Percentiles rank a stretch among this genome's conserved stretches.
phyloP scores from a whole-genome alignment of 2,329 filamentous ascomycete genomes.

The Cercospora sp. region DNA sequence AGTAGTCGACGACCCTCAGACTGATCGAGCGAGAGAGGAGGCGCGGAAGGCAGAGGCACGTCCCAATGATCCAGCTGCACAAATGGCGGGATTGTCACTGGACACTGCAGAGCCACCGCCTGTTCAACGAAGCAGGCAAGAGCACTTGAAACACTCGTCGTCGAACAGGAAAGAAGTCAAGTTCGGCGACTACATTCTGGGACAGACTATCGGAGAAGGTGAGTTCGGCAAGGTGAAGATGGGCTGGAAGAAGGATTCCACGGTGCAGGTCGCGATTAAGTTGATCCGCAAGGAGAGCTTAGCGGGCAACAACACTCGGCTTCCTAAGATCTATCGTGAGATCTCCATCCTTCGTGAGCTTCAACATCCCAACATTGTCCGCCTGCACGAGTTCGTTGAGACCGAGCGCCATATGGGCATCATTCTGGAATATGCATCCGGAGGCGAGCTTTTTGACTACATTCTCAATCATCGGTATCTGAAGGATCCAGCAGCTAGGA shows the following conservation, averaged over 20 bases:
- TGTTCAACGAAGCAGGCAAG: conserved; percentile 53
- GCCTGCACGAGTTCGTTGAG: conserved; percentile 96
- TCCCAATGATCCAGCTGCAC: conserved; percentile 45
- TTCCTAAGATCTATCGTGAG: conserved; percentile 97
- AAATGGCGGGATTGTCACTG: conserved; percentile 51
- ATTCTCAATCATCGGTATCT: conserved; percentile 96
- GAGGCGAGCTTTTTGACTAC: conserved; percentile 96
- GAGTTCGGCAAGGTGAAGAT: conserved; percentile 99
- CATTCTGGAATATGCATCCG: conserved; percentile 96
- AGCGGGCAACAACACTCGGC: conserved; percentile 79
- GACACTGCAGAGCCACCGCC: conserved; percentile 34
- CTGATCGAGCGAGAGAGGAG: conserved; percentile 69
- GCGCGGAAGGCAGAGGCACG: conserved; percentile 65
- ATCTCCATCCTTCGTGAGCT: conserved; percentile 86
- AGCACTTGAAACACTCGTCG: conserved; percentile 54
- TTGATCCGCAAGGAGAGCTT: conserved; percentile 90
- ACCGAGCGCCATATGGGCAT: conserved; percentile 97
- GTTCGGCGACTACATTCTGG: conserved; percentile 93
- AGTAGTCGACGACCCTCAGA: conserved; percentile 71
- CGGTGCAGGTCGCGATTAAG: conserved; percentile 93
- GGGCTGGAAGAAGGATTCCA: conserved; percentile 95
- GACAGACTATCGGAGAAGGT: conserved; percentile 93
- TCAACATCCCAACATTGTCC: conserved; percentile 94
- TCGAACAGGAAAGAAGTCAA: conserved; percentile 70
- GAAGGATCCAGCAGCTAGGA: conserved; percentile 86